Percentiles rank a stretch among this genome's conserved stretches.
phyloP scores from a whole-genome alignment of 2,329 filamentous ascomycete species.

The Colletotrichum lentis region DNA sequence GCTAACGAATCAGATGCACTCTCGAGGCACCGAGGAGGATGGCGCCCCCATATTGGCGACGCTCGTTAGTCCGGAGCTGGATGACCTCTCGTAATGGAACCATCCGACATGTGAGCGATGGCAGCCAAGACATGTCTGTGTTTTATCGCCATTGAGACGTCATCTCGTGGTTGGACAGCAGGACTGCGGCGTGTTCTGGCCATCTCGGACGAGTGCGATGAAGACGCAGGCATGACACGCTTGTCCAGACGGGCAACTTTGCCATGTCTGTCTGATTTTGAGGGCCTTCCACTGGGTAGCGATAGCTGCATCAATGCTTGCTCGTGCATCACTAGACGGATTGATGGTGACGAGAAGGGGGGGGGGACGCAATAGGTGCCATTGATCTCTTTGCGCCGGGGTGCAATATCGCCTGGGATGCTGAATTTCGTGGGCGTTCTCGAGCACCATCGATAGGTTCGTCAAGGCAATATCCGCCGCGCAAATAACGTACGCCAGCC shows the following conservation, averaged over 20 bases:
- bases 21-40: neutral
- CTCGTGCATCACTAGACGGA: neutral
- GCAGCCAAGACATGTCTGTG: constrained; percentile 18
- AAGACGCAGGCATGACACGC: neutral
- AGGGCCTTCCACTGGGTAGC: neutral
- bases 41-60: neutral
- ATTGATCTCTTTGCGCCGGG: neutral
- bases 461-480: neutral
- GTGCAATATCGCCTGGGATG: neutral
- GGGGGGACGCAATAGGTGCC: neutral
- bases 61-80: neutral
- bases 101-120: constrained; percentile 32
- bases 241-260: neutral
- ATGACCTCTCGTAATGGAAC: constrained; percentile 15
- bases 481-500: constrained; percentile 13
- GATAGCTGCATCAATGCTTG: neutral
- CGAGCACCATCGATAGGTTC: neutral
- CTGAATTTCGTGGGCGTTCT: neutral
- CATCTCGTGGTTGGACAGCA: constrained; percentile 18
- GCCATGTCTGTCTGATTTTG: no score
- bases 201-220: neutral
- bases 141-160: neutral
- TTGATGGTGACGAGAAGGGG: neutral
- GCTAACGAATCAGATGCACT: constrained; percentile 18
- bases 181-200: constrained; percentile 3